These are phyloP conservation scores for Wallemia hederae DNA, from an alignment of 1,284 basidiomycete species.

Conservation along the genomic window DNA sequence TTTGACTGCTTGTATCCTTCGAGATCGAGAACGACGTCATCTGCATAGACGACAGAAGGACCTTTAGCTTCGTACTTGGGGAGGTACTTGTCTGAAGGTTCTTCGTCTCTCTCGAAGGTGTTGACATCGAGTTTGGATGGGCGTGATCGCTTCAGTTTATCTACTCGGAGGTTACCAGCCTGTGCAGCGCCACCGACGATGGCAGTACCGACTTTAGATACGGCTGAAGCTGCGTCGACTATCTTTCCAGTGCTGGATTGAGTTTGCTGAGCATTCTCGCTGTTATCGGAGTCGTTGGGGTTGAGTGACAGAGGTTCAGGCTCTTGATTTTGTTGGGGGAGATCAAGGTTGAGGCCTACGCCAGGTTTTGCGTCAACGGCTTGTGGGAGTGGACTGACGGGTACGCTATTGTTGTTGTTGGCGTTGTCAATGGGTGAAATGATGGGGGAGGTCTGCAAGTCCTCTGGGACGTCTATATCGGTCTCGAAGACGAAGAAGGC, in stretches of 20 bases:
- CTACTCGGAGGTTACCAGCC: constrained; percentile 8
- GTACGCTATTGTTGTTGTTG: not conserved
- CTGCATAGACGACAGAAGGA: constrained; percentile 35
- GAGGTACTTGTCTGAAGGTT: constrained; percentile 26
- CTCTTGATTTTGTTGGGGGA: not conserved
- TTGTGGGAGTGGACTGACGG: not conserved
- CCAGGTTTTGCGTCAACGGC: not conserved
- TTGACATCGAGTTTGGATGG: not conserved
- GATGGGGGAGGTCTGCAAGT: constrained; percentile 76
- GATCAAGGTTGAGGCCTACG: not conserved
- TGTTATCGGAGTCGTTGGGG: not conserved
- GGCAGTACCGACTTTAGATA: constrained; percentile 12
- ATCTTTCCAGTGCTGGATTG: constrained; percentile 1
- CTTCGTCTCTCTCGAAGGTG: constrained; percentile 1
- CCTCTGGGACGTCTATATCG: constrained; percentile 68
- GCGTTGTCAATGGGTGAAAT: constrained; percentile 21
- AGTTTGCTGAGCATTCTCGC: not conserved
- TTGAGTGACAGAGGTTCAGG: constrained; percentile 5
- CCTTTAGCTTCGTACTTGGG: constrained; percentile 24
- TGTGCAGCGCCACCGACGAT: constrained; percentile 13
- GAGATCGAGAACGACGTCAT: constrained; percentile 25
- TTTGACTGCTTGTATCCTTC: constrained; percentile 17
- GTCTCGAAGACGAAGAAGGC: constrained; percentile 98
- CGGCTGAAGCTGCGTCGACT: constrained; percentile 4
- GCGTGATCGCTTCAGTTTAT: not conserved